phyloP scores from a whole-genome alignment of 2,329 filamentous ascomycete genomes.

The Penicillium thymicola region DNA sequence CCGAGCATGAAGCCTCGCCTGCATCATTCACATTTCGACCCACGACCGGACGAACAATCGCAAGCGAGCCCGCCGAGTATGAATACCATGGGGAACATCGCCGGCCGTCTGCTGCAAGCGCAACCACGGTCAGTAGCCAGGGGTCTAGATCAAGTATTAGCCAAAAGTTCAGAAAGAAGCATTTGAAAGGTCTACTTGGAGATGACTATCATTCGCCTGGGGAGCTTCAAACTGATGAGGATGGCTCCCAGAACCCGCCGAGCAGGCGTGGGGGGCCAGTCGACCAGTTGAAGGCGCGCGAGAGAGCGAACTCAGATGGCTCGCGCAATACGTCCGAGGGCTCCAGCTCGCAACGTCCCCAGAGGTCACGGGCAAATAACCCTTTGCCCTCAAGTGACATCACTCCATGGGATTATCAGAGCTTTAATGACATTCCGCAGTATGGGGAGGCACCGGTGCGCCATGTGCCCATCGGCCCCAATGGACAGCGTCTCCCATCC shows the following conservation, averaged over 20 bases:
- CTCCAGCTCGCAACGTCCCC: constrained; percentile 68
- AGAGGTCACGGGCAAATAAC: constrained; percentile 66
- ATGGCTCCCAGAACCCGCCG: constrained; percentile 51
- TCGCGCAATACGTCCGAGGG: constrained; percentile 50
- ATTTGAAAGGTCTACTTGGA: constrained; percentile 87
- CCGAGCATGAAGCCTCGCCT: constrained; percentile 50
- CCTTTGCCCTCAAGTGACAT: constrained; percentile 87
- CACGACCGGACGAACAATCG: constrained; percentile 50
- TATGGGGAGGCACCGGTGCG: constrained; percentile 76
- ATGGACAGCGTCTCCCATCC: constrained; percentile 63
- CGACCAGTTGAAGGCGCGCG: constrained; percentile 59
- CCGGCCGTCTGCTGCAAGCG: constrained; percentile 82
- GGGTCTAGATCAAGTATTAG: constrained; percentile 72
- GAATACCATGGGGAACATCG: constrained; percentile 68
- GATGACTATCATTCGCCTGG: constrained; percentile 74
- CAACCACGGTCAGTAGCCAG: constrained; percentile 80
- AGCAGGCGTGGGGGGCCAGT: constrained; percentile 31
- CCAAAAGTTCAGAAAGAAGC: constrained; percentile 72
- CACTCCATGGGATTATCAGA: constrained; percentile 95
- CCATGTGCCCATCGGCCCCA: constrained; percentile 64
- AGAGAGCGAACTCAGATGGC: constrained; percentile 79
- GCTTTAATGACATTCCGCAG: constrained; percentile 71
- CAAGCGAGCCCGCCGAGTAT: constrained; percentile 60
- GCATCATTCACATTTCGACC: constrained; percentile 68
- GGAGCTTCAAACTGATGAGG: constrained; percentile 65